Percentiles rank a stretch among this genome's conserved stretches.
These are phyloP conservation scores for Calonectria pteridis DNA, from an alignment of 2,329 filamentous ascomycete species.

Conservation along the genomic window DNA sequence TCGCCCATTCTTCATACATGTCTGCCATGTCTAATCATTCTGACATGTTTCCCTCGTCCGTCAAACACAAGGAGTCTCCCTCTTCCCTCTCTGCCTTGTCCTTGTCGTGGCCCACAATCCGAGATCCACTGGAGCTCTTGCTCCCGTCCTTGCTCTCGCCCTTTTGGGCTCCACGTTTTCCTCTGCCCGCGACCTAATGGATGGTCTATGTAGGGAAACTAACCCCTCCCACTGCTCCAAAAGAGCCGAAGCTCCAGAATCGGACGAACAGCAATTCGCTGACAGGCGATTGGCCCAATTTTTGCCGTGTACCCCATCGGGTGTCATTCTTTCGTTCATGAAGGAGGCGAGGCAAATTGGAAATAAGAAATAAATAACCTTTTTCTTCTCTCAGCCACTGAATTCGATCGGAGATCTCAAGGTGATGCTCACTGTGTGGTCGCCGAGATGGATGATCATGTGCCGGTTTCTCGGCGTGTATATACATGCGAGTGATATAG, in stretches of 20 bases:
- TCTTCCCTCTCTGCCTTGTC: not conserved
- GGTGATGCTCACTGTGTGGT: not conserved
- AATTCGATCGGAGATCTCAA: not conserved
- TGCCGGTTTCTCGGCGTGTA: not conserved
- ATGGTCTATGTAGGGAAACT: not conserved
- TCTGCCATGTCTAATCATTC: not conserved
- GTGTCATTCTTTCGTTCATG: not conserved
- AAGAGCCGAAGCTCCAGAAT: not conserved
- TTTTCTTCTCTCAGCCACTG: not conserved
- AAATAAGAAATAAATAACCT: slow-evolving; percentile 3
- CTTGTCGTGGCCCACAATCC: slow-evolving; percentile 9
- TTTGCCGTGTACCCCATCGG: not conserved
- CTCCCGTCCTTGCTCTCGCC: not conserved
- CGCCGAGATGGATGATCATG: not conserved
- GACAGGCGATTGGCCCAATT: not conserved
- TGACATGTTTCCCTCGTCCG: not conserved
- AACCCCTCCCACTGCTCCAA: not conserved
- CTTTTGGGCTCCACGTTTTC: slow-evolving; percentile 10
- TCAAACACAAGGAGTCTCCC: not conserved
- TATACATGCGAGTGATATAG: not conserved
- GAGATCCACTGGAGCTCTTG: slow-evolving; percentile 14
- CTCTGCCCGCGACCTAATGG: not conserved
- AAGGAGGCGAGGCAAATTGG: not conserved
- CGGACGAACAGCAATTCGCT: not conserved
- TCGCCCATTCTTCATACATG: not conserved